These are phyloP conservation scores for Marasmius sp. DNA, from an alignment of 1,284 basidiomycete species.

Conservation along the genomic window DNA sequence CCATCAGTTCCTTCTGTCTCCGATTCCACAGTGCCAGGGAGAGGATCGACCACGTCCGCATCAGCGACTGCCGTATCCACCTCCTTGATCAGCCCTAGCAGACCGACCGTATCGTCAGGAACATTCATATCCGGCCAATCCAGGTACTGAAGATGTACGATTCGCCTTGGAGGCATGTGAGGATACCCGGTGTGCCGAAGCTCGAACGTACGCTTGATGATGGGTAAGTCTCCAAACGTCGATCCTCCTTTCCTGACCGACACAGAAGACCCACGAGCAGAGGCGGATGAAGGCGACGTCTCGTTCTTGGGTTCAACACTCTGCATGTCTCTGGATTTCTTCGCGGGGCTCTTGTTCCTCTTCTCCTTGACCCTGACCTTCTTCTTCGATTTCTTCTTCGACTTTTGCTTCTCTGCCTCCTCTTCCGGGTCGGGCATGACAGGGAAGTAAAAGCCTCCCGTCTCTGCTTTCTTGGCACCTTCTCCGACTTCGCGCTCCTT, in stretches of 20 bases:
- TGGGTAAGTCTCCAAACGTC: constrained; percentile 25
- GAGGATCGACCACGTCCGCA: constrained; percentile 24
- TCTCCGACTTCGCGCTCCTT: background rate
- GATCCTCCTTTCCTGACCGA: background rate
- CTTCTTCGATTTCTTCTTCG: constrained; percentile 2
- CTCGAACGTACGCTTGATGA: constrained; percentile 71
- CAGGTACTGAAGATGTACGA: constrained; percentile 86
- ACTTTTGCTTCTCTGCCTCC: background rate
- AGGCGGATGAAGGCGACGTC: constrained; percentile 15
- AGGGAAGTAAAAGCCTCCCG: constrained; percentile 16
- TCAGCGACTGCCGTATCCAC: constrained; percentile 52
- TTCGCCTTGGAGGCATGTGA: constrained; percentile 52
- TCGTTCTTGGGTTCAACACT: background rate
- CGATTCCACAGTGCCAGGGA: background rate
- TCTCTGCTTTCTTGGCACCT: background rate
- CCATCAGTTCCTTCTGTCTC: background rate
- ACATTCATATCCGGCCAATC: constrained; percentile 96
- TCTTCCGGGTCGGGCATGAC: constrained; percentile 5
- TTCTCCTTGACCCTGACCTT: background rate
- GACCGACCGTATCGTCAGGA: constrained; percentile 74
- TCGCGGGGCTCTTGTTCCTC: background rate
- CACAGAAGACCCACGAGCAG: background rate
- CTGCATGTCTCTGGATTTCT: background rate
- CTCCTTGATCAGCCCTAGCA: constrained; percentile 72
- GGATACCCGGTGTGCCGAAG: constrained; percentile 65